phyloP scores from a whole-genome alignment of 331 rosid genomes.

The Acacia pycnantha region DNA sequence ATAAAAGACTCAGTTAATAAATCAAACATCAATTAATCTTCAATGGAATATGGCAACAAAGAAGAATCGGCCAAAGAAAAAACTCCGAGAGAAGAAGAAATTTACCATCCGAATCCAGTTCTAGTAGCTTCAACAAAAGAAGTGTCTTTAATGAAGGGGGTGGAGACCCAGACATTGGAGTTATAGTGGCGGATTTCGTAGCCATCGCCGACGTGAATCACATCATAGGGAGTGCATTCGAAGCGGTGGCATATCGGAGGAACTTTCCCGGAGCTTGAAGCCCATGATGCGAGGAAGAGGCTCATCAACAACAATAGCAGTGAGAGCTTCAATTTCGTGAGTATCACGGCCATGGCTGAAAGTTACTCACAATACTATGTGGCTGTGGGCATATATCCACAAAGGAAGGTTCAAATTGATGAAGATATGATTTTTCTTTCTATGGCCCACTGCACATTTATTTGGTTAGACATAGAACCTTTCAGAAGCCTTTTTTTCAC shows the following conservation, averaged over 20 bases:
- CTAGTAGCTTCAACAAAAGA: constrained; percentile 71
- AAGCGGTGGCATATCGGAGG: constrained; percentile 61
- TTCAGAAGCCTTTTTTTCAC: too few species aligned
- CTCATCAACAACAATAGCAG: too few species aligned
- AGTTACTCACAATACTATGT: too few species aligned
- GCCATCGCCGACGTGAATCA: constrained; percentile 43
- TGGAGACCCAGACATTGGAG: constrained; percentile 72
- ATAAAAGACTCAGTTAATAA: neutral
- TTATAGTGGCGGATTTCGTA: constrained; percentile 75
- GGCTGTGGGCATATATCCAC: too few species aligned
- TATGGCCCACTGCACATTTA: too few species aligned
- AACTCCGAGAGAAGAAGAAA: neutral
- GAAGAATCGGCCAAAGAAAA: neutral
- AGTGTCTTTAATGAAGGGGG: constrained; percentile 58
- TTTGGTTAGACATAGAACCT: too few species aligned
- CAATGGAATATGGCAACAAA: neutral
- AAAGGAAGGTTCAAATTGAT: too few species aligned
- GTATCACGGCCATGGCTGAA: too few species aligned
- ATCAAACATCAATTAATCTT: neutral
- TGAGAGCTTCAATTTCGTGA: too few species aligned
- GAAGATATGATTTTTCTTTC: too few species aligned
- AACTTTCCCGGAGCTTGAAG: constrained; percentile 27
- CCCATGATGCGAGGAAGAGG: constrained; percentile 4
- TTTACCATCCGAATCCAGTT: constrained; percentile 67
- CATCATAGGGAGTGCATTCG: constrained; percentile 68